Evolutionary conservation across 305 asterid species (phyloP).

Genomic region (Fraxinus sp.): DNA sequence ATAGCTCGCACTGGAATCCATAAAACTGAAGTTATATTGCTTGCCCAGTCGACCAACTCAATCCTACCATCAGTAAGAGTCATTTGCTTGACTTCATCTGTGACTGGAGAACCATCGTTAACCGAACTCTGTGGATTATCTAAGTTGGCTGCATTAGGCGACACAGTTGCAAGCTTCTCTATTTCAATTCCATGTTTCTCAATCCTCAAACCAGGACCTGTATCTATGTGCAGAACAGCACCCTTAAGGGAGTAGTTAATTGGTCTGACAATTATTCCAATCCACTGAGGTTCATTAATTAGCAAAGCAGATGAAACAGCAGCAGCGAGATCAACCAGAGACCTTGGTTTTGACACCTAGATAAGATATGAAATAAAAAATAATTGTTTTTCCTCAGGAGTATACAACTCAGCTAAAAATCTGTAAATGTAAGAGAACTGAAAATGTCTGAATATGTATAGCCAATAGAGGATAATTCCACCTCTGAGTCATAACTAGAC

Average conservation of each 20-base stretch:
- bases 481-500: conserved; percentile 2
- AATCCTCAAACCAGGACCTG: conserved; percentile 95
- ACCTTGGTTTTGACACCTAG: conserved; percentile 89
- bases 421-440: neutral
- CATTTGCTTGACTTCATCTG: conserved; percentile 51
- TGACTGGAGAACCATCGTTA: conserved; percentile 32
- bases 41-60: conserved; percentile 87
- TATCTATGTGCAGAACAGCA: conserved; percentile 79
- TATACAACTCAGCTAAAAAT: neutral
- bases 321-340: conserved; percentile 93
- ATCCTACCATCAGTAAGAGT: conserved; percentile 66
- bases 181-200: conserved; percentile 76
- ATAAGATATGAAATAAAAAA: conserved; percentile 23
- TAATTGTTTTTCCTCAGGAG: conserved; percentile 4
- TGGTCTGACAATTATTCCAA: conserved; percentile 83
- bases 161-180: conserved; percentile 53
- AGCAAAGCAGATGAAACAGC: conserved; percentile 96
- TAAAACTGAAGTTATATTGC: conserved; percentile 70
- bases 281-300: conserved; percentile 93
- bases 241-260: conserved; percentile 82
- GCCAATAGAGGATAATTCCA: neutral
- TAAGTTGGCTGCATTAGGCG: conserved; percentile 30
- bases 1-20: conserved; percentile 88
- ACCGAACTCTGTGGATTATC: conserved; percentile 30
- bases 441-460: neutral